Base-by-base conservation (phyloP, 441 rosid species). In the Viola pubescens region DNA sequence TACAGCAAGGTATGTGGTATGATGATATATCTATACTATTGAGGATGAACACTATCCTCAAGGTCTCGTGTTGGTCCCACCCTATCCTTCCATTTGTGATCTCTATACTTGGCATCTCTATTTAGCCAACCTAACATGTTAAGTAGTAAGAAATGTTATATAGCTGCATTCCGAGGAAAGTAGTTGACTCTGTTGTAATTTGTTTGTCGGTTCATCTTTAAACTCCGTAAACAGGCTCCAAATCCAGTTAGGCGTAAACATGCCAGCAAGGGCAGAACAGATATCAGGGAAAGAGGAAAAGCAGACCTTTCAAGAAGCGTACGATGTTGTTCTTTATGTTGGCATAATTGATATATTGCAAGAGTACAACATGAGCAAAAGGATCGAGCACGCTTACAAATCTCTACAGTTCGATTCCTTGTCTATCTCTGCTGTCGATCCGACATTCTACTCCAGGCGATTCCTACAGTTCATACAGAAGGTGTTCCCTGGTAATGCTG, bases 181-280 rank as follows among this genome's bases (percentile, higher is more conserved):
- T 48, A n/a, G 12, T 48, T 48, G 6, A 48, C 52, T 48, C 14
- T 0, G 37, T 26, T 52, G 56, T 26, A 26, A 26, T 8, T 10
- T 34, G 40, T 13, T 9, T 19, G n/a, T 41, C 61, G 37, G 52
- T 56, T 54, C 34, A 14, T 38, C 51, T 34, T 46, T 49, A 41
- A 13, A 19, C 26, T 67, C 49, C 8, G 11, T 7, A 12, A 51
- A 70, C 80, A 89, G 98, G 73, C 70, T 94, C 41, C 99, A 94
- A 70, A 90, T 94, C 78, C 99, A 85, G 73, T 95, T 90, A 4
- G 99, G 95, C 37, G 99, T 94, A 58, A 94, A 94, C 81, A 84
- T 94, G 99, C 97, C 99, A 5, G 81, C 99, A 9, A 81, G 97
- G 78, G 97, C 99, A 46, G 96, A 89, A 70, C 80, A 75, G 61